A percentile compares a stretch with the other conserved stretches of the same genome.
phyloP scores from a whole-genome alignment of 2,329 filamentous ascomycete species.

The Alternaria longipes region DNA sequence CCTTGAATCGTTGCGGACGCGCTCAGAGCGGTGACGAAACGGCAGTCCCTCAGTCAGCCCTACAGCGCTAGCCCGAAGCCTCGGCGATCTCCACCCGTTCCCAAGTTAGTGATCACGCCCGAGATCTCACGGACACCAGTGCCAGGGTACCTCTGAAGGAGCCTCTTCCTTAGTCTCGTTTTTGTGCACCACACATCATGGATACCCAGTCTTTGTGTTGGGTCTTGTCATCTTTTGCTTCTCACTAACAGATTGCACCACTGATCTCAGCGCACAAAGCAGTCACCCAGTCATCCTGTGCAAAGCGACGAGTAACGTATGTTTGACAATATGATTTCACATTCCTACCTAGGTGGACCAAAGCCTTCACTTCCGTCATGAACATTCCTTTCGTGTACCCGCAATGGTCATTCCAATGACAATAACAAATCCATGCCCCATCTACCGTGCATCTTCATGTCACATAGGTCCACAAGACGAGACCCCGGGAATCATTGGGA shows the following conservation, averaged over 20 bases:
- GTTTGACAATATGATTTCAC: constrained; percentile 20
- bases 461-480: constrained; percentile 22
- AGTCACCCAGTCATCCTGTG: not conserved
- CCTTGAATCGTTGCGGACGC: constrained; percentile 28
- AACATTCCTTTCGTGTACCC: constrained; percentile 20
- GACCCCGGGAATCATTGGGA: constrained; percentile 29
- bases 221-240: not conserved
- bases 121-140: not conserved
- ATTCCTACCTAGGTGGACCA: constrained; percentile 24
- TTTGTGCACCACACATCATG: not conserved
- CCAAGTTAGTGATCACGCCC: constrained; percentile 1
- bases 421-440: constrained; percentile 22
- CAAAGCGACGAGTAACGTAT: constrained; percentile 15
- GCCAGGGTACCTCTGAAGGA: not conserved
- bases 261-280: not conserved
- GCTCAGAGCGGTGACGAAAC: constrained; percentile 37
- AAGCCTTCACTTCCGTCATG: constrained; percentile 12
- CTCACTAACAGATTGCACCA: not conserved
- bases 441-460: constrained; percentile 27
- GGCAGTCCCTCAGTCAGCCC: constrained; percentile 27
- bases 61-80: constrained; percentile 25
- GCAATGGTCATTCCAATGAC: constrained; percentile 24
- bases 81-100: constrained; percentile 12
- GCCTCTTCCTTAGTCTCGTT: not conserved
- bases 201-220: not conserved